Conservation (phyloP, 192 early-diverging fungal species). For the Entomortierella chlamydospora region DNA sequence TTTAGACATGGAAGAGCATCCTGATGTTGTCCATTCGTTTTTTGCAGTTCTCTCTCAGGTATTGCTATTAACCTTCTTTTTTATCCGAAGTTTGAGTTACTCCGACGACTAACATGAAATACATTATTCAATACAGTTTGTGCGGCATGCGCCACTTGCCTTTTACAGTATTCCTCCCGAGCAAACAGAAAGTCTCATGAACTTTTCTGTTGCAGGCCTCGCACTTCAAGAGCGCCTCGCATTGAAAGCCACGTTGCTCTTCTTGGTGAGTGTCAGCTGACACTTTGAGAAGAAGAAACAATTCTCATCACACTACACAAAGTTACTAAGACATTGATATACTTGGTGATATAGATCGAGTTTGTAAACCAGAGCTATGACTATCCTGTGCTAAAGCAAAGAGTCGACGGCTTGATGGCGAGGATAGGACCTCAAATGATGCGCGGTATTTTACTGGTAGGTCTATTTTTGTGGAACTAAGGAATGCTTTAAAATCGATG, state of each 20-base stretch:
- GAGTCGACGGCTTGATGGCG: slow-evolving; percentile 50
- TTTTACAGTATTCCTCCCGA: slow-evolving; percentile 61
- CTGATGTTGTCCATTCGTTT: slow-evolving; percentile 63
- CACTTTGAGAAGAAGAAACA: not conserved
- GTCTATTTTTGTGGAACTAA: not conserved
- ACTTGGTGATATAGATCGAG: slow-evolving; percentile 49
- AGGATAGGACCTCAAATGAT: slow-evolving; percentile 59
- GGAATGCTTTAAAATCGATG: not conserved
- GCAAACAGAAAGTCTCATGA: slow-evolving; percentile 58
- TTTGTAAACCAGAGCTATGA: slow-evolving; percentile 59
- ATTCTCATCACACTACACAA: too few relatives aligned
- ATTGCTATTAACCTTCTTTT: slow-evolving; percentile 3
- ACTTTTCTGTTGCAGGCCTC: slow-evolving; percentile 62
- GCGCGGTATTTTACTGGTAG: slow-evolving; percentile 57
- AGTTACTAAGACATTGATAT: not conserved
- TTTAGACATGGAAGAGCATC: slow-evolving; percentile 68
- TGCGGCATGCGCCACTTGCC: slow-evolving; percentile 62
- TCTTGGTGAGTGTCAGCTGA: slow-evolving; percentile 54
- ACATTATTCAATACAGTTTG: slow-evolving; percentile 38
- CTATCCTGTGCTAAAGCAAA: slow-evolving; percentile 45
- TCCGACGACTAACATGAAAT: too few relatives aligned
- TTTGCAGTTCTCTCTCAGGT: slow-evolving; percentile 64
- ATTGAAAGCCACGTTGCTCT: slow-evolving; percentile 60
- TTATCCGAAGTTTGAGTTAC: too few relatives aligned
- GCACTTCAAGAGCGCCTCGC: slow-evolving; percentile 65